Evolutionary conservation across 2,329 filamentous ascomycete genomes (phyloP).

Genomic region (Celoporthe dispersa): DNA sequence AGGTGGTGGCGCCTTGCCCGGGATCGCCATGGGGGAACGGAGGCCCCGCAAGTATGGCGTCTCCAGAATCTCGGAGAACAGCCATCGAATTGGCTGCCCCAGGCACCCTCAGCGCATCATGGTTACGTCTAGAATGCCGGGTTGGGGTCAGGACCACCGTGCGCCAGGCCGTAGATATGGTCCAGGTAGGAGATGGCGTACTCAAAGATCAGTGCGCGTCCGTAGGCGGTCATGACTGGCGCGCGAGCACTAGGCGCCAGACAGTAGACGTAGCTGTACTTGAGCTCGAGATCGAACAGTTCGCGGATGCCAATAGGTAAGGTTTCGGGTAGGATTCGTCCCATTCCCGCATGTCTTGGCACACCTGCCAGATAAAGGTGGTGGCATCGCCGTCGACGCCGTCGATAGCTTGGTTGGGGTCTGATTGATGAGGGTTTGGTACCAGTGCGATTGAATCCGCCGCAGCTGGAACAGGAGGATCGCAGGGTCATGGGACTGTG

Average conservation of each 20-base stretch:
- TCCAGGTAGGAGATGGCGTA: slow-evolving; percentile 82
- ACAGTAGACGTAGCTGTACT: slow-evolving; percentile 91
- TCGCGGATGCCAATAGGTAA: slow-evolving; percentile 69
- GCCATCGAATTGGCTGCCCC: slow-evolving; percentile 66
- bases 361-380: slow-evolving; percentile 76
- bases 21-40: slow-evolving; percentile 49
- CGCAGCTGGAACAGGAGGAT: slow-evolving; percentile 81
- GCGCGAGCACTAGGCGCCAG: slow-evolving; percentile 79
- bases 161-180: slow-evolving; percentile 70
- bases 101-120: slow-evolving; percentile 83
- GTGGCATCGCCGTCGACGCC: slow-evolving; percentile 56
- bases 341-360: slow-evolving; percentile 80
- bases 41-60: slow-evolving; percentile 57
- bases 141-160: slow-evolving; percentile 59
- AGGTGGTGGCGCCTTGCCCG: slow-evolving; percentile 54
- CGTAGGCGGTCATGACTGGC: slow-evolving; percentile 74
- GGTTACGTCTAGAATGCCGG: slow-evolving; percentile 79
- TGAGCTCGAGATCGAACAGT: slow-evolving; percentile 83
- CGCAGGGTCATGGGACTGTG: slow-evolving; percentile 67
- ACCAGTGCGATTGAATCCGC: slow-evolving; percentile 86
- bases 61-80: slow-evolving; percentile 61
- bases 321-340: slow-evolving; percentile 71
- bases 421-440: slow-evolving; percentile 86
- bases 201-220: slow-evolving; percentile 82
- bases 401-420: slow-evolving; percentile 64